A percentile compares a stretch with the other conserved stretches of the same genome.
These are phyloP conservation scores for Hymenoscyphus occultus DNA, from an alignment of 2,329 filamentous ascomycete species.

Conservation along the genomic window DNA sequence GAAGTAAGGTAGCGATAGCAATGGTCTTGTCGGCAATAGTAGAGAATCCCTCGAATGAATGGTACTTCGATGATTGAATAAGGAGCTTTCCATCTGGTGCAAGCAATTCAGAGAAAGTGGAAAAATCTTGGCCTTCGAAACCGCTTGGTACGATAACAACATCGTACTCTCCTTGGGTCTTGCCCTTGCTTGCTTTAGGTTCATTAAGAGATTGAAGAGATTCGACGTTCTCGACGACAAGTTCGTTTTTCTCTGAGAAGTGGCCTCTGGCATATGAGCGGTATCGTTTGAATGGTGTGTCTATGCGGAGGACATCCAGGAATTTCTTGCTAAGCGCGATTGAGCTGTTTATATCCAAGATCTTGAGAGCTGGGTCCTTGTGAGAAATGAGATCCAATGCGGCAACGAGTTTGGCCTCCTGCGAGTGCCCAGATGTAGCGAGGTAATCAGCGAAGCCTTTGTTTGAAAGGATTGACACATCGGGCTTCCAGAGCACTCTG, in stretches of 20 bases:
- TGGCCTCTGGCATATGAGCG: background rate
- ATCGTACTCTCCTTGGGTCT: background rate
- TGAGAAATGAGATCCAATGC: slow-evolving; percentile 2
- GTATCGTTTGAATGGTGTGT: slow-evolving; percentile 2
- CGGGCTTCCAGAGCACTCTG: slow-evolving; percentile 19
- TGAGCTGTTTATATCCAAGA: background rate
- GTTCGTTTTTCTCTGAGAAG: background rate
- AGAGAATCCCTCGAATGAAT: slow-evolving; percentile 1
- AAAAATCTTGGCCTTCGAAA: background rate
- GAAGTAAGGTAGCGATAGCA: background rate
- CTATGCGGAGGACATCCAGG: background rate
- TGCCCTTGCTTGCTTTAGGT: background rate
- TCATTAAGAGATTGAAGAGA: background rate
- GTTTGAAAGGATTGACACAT: slow-evolving; percentile 13
- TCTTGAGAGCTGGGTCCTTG: slow-evolving; percentile 1
- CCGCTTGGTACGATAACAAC: background rate
- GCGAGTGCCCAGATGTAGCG: background rate
- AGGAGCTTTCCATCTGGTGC: background rate
- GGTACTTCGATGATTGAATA: background rate
- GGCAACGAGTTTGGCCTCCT: background rate
- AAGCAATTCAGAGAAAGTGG: background rate
- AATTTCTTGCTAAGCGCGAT: background rate
- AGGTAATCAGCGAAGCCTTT: slow-evolving; percentile 3
- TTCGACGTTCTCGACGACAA: slow-evolving; percentile 2
- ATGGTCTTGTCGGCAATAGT: background rate